Percentiles rank a stretch among this genome's conserved stretches.
phyloP scores from a whole-genome alignment of 345 rosid species.

The Ceriops decandra region DNA sequence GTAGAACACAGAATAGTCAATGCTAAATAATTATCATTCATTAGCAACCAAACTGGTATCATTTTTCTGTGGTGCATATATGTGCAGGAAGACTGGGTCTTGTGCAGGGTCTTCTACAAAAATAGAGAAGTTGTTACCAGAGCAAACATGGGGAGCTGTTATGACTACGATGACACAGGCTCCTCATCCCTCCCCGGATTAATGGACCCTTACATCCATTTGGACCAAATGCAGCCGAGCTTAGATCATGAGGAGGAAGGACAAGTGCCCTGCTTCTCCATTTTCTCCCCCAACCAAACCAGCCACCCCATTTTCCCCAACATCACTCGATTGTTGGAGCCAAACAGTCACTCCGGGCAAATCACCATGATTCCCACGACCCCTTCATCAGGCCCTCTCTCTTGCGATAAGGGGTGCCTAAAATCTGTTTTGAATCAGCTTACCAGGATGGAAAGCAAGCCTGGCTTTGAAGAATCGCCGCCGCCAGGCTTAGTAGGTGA shows the following conservation, averaged over 20 bases:
- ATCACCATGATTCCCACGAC: conserved; percentile 4
- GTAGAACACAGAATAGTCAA: no score
- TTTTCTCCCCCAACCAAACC: conserved; percentile 41
- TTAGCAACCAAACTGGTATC: no score
- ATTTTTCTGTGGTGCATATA: neutral
- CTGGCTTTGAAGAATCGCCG: conserved; percentile 9
- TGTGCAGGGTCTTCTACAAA: conserved; percentile 70
- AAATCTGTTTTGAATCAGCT: conserved; percentile 43
- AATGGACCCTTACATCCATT: conserved; percentile 63
- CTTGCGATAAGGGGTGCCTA: conserved; percentile 35
- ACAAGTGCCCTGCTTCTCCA: conserved; percentile 97
- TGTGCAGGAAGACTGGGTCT: conserved; percentile 79
- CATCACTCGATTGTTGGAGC: conserved; percentile 3
- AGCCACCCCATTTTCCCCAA: conserved; percentile 23
- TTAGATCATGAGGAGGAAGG: conserved; percentile 29
- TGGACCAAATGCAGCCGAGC: conserved; percentile 45
- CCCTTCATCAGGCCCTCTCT: conserved; percentile 16
- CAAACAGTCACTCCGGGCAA: conserved; percentile 8
- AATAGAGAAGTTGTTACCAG: conserved; percentile 36
- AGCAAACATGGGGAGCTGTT: conserved; percentile 42
- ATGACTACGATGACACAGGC: conserved; percentile 39
- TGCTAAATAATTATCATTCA: no score
- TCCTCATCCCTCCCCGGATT: conserved; percentile 63
- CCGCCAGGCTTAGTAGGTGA: conserved; percentile 43
- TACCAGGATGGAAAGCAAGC: conserved; percentile 29